phyloP scores from a whole-genome alignment of 1,284 basidiomycete species.

The Peniophora sp. region DNA sequence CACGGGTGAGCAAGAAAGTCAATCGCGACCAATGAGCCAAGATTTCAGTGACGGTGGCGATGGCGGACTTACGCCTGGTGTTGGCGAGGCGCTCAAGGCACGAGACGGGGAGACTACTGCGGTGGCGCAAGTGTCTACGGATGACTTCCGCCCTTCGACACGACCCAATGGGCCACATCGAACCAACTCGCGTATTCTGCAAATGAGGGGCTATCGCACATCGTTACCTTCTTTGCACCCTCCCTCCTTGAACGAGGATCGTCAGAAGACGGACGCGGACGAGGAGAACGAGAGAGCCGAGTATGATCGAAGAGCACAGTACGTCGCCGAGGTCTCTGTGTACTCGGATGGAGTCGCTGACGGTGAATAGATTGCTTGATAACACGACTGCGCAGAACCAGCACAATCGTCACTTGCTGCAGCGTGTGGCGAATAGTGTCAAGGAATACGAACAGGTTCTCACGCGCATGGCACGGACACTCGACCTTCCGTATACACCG shows the following conservation, averaged over 20 bases:
- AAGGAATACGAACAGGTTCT: conserved; percentile 59
- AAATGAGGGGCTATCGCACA: conserved; percentile 15
- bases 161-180: not conserved
- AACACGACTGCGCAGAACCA: conserved; percentile 52
- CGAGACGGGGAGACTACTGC: not conserved
- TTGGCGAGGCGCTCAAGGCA: not conserved
- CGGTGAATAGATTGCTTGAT: conserved; percentile 41
- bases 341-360: no score
- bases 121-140: no score
- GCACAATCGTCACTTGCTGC: conserved; percentile 55
- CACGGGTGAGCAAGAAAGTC: conserved; percentile 10
- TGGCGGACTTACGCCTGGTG: not conserved
- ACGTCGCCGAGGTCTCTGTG: conserved; percentile 16
- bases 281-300: conserved; percentile 43
- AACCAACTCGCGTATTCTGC: conserved; percentile 3
- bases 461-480: conserved; percentile 34
- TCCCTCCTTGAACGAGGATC: conserved; percentile 16
- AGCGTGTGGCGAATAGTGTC: conserved; percentile 50
- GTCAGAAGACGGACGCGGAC: conserved; percentile 32
- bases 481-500: conserved; percentile 36
- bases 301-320: conserved; percentile 57
- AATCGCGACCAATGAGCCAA: no score
- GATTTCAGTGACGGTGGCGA: not conserved
- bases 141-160: no score
- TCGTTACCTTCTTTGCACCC: conserved; percentile 13